These are phyloP conservation scores for Stachybotrys chartarum DNA, from an alignment of 2,329 filamentous ascomycete species.

Conservation along the genomic window DNA sequence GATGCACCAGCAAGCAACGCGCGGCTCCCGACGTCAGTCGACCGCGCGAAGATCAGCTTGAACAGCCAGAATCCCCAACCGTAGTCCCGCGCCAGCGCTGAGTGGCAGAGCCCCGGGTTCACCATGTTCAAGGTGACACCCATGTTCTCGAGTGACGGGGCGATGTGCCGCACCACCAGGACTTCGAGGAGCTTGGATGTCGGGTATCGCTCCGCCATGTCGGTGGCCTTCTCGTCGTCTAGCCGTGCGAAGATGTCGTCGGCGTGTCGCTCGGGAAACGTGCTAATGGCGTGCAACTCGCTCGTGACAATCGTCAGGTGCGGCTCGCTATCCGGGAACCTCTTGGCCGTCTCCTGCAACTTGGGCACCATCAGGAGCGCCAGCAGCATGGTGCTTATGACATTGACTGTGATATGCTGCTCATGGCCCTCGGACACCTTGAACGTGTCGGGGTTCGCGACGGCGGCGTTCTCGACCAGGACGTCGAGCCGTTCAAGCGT, in stretches of 20 bases:
- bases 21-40: conserved; percentile 39
- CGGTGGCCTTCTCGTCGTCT: conserved; percentile 14
- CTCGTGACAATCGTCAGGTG: conserved; percentile 19
- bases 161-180: conserved; percentile 14
- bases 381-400: conserved; percentile 44
- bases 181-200: conserved; percentile 24
- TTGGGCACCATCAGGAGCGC: conserved; percentile 42
- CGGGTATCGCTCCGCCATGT: conserved; percentile 13
- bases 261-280: conserved; percentile 17
- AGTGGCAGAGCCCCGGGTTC: conserved; percentile 47
- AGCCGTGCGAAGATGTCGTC: conserved; percentile 19
- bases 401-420: conserved; percentile 42
- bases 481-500: conserved; percentile 36
- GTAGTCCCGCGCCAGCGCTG: conserved; percentile 32
- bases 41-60: conserved; percentile 29
- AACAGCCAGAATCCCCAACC: conserved; percentile 12
- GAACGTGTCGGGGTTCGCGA: conserved; percentile 19
- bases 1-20: conserved; percentile 30
- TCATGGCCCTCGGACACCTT: conserved; percentile 39
- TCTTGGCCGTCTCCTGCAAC: conserved; percentile 30
- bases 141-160: background rate
- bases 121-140: conserved; percentile 40
- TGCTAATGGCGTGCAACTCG: conserved; percentile 15
- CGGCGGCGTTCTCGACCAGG: conserved; percentile 32
- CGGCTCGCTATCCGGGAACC: conserved; percentile 10